Evolutionary conservation across 108 stramenopile species (phyloP), one percentile per base, ranked within the genome.

Genomic region (Cyclotella baltica): DNA sequence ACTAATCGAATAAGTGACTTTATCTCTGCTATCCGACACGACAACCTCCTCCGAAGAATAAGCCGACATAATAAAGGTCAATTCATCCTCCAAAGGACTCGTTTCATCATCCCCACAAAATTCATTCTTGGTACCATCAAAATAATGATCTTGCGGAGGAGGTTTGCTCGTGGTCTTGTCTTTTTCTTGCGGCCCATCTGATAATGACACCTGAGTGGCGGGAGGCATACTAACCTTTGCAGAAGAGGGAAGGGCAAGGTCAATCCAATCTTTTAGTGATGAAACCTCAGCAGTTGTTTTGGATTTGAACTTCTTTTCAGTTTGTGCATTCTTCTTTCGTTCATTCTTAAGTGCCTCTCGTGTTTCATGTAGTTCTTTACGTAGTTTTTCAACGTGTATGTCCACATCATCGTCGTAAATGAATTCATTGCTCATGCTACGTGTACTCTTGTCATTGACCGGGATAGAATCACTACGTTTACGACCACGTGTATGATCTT

Each of bases 51-150:
- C 63, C 36, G 74, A 10, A 43, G 46, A 48, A 43, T 65, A 75
- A 4, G 74, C 74, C 11, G 74, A 75, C 22, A 30, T 36, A 36
- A 75, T 64, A 52, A 75, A 75, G 23, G 57, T 48, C 1, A 75
- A 55, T 33, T 75, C 74, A 55, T 75, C 74, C 1, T 64, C 38
- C 4, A 75, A 40, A 6, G 62, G 43, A n/a, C 23, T 20, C 36
- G 29, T 34, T 30, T 38, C 57, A 13, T 72, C 71, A 28, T 61
- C 71, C n/a, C 67, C 47, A 18, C 27, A 43, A 23, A 65, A 43
- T 47, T 46, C 16, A 28, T 38, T 70, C 20, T 56, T 27, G 2
- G 30, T 50, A 23, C 55, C 69, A 25, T 70, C 69, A 70, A 51
- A 70, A 36, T 70, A 52, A 56, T 61, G 59, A n/a, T n/a, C n/a